Percentiles rank a stretch among this genome's conserved stretches.
phyloP scores from a whole-genome alignment of 1,284 basidiomycete genomes.

The Cystobasidium sp. region DNA sequence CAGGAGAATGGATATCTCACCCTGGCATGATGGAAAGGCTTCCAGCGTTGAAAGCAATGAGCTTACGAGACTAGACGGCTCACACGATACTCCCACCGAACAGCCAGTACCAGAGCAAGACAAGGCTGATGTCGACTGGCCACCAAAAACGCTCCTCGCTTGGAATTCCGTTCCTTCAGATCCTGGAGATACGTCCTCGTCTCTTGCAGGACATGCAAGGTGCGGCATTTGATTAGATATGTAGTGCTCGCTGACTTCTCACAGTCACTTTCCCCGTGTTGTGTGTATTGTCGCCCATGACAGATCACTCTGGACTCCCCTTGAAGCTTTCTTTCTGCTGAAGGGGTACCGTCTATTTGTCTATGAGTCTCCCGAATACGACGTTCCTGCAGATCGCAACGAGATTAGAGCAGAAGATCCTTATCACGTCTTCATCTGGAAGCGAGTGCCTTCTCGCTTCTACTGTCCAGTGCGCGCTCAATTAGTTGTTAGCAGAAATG shows the following conservation, averaged over 20 bases:
- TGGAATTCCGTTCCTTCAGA: neutral
- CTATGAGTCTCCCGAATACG: neutral
- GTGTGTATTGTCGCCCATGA: neutral
- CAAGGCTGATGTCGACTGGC: too few species aligned
- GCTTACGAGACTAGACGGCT: too few species aligned
- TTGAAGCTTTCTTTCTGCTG: neutral
- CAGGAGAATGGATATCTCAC: too few species aligned
- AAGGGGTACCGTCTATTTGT: neutral
- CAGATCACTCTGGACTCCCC: conserved; percentile 1
- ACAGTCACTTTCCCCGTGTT: too few species aligned
- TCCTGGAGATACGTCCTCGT: too few species aligned
- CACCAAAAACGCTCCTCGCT: neutral
- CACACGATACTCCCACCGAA: too few species aligned
- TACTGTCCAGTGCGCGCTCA: neutral
- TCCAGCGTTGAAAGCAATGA: too few species aligned
- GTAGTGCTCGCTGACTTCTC: too few species aligned
- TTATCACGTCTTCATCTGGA: conserved; percentile 3
- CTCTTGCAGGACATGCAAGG: neutral
- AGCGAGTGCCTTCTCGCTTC: neutral
- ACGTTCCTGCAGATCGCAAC: neutral
- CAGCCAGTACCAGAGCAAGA: neutral
- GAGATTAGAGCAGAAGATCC: neutral
- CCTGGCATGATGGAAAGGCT: too few species aligned
- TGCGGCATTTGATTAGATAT: neutral
- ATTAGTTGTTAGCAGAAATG: too few species aligned